Percentiles rank a stretch among this genome's conserved stretches.
Conservation (phyloP, 2,329 filamentous ascomycete genomes). For the Trichoderma atroviride region DNA sequence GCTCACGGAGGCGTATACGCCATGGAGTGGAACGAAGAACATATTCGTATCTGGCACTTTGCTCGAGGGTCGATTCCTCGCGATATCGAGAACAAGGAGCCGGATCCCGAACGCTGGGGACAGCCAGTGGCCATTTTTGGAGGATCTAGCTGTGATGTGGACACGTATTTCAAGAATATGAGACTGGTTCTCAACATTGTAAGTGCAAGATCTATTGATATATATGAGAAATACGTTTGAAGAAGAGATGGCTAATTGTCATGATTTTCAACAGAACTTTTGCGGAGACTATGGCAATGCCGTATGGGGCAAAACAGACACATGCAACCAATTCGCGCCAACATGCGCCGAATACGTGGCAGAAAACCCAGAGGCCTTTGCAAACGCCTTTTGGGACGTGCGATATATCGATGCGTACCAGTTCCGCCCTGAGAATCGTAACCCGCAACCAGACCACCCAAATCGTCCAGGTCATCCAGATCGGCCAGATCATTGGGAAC, state of each 20-base stretch:
- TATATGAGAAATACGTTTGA: neutral
- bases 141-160: constrained; percentile 63
- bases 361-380: constrained; percentile 48
- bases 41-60: constrained; percentile 79
- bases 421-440: constrained; percentile 3
- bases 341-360: constrained; percentile 53
- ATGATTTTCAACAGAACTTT: constrained; percentile 55
- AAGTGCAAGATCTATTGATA: constrained; percentile 27
- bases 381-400: constrained; percentile 55
- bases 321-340: constrained; percentile 45
- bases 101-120: constrained; percentile 69
- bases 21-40: constrained; percentile 68
- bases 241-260: neutral
- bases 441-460: neutral
- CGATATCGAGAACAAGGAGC: constrained; percentile 62
- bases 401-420: constrained; percentile 55
- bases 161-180: constrained; percentile 66
- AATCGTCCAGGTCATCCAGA: neutral
- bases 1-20: constrained; percentile 70
- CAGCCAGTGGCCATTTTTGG: constrained; percentile 71
- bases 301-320: constrained; percentile 45
- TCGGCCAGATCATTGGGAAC: constrained; percentile 25
- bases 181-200: constrained; percentile 73
- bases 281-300: constrained; percentile 73
- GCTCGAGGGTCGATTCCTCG: constrained; percentile 63